Evolutionary conservation across 441 rosid species (phyloP), one percentile per base, ranked within the genome.

Genomic region (Populus trichocarpa): DNA sequence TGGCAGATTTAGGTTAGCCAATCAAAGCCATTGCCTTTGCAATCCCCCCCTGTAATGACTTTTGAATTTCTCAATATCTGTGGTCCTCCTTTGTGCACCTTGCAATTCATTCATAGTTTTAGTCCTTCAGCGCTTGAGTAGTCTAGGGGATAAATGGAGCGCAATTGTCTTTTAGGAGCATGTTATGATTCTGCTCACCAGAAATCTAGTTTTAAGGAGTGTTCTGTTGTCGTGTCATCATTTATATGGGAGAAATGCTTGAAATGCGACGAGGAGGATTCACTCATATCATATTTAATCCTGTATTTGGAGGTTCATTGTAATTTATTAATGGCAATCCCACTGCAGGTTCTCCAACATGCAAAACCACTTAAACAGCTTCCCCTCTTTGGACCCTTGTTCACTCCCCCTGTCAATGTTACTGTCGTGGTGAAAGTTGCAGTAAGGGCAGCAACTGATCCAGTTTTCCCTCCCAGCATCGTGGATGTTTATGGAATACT

Each of bases 361-460:
- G 85, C 89, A 9, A 91, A 90, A 84, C 81, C 71, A 2, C 84
- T 91, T 28, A 84, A 85, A 6, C 83, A 80, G 76, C 72, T 90
- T 40, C 97, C 93, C 1, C 50, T 91, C 11, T 77, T 92, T 2
- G 93, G 97, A 2, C 93, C 95, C 9, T 85, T 90, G 30, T 78
- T 91, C 9, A 84, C 85, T 67, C 32, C 91, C 75, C 97, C 97
- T 0, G 95, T 91, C 0, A 85, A 80, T 73, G 95, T 88, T 4
- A 84, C 83, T 64, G 81, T 89, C 0, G 89, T 91, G 12, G 95
- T 95, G 12, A 86, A 84, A 81, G 91, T 87, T 10, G 94, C 90
- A 11, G 88, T 90, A 3, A 81, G 83, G 70, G 95, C 91, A 53
- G 97, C 93, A 35, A 84, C 75, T 0, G 92, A 90, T 83, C 86